Conservation (phyloP, 1,284 basidiomycete genomes). For the Tranzscheliella williamsii region DNA sequence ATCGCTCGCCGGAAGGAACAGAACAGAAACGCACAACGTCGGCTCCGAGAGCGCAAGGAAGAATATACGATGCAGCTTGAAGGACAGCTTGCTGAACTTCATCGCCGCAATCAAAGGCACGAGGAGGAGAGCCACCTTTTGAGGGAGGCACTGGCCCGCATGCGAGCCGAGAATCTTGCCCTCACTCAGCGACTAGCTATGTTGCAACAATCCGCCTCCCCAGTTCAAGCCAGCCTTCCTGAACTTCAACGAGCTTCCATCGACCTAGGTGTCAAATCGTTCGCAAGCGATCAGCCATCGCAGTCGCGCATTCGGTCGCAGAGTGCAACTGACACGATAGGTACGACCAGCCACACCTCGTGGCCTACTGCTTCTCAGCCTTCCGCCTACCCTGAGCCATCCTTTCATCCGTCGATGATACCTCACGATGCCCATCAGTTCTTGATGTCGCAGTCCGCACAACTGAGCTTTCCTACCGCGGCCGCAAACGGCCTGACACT, state of each 20-base stretch:
- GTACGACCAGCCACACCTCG: too few species aligned
- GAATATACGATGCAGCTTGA: conserved; percentile 43
- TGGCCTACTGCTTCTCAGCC: too few species aligned
- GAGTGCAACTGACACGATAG: too few species aligned
- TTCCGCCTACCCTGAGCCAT: too few species aligned
- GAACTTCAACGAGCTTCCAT: conserved; percentile 26
- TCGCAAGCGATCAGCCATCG: too few species aligned
- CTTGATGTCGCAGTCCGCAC: too few species aligned
- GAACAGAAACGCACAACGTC: conserved; percentile 41
- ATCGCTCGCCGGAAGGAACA: conserved; percentile 41
- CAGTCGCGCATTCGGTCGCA: too few species aligned
- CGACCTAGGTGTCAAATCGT: conserved; percentile 17
- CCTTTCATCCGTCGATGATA: too few species aligned
- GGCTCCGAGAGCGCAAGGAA: conserved; percentile 39
- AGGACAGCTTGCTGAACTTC: conserved; percentile 30
- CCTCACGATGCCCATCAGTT: too few species aligned
- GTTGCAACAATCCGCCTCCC: conserved; percentile 24
- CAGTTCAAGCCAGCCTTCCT: conserved; percentile 25
- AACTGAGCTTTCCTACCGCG: too few species aligned
- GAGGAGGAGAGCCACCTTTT: conserved; percentile 36
- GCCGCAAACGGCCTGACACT: too few species aligned
- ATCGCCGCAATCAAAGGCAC: conserved; percentile 34
- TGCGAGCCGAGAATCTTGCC: conserved; percentile 34
- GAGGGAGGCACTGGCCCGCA: conserved; percentile 28
- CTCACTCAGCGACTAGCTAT: conserved; percentile 25